Base-by-base conservation (phyloP, 2,329 filamentous ascomycete genomes). In the Paraconiothyrium brasiliense region DNA sequence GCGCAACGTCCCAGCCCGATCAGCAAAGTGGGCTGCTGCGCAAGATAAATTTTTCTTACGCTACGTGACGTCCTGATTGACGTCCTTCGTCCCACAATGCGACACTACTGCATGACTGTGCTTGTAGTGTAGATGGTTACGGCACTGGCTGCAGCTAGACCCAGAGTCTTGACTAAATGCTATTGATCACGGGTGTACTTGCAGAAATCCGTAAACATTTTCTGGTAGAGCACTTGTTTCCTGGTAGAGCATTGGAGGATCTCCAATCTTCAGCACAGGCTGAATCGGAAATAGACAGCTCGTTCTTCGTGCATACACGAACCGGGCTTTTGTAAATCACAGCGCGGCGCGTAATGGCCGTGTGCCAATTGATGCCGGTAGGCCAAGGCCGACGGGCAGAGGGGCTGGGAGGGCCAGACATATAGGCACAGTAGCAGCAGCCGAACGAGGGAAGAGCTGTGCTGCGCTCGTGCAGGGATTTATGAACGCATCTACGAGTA, bases 381-480 rank as follows among this genome's bases (percentile, higher is more conserved):
- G 61, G 69, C 66, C 64, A 56, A 47, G 30, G 54, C 54, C 54
- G 54, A 24, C 61, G 65, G 71, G 27, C 27, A 30, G 37, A 75
- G 73, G 73, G 74, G 73, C 71, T 76, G 73, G 74, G 69, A 70
- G 68, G 71, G 68, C 71, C 65, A 30, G 16, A 11, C 13, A 55
- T 49, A 47, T 70, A 71, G 65, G 67, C 65, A 61, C 63, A 30
- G 20, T 39, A 66, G 65, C 64, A 69, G 54, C 57, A 70, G 67
- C 69, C 73, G 73, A 71, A 69, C 69, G 68, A 69, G 67, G 66
- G 67, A 69, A 60, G 60, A 69, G 62, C 67, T 66, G 64, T 68
- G 65, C 63, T 59, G 62, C 67, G 61, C 60, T 64, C 41, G 51
- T 35, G 49, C 37, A 49, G 43, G 27, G 30, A 30, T 20, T 46